Evolutionary conservation across 768 basidiomycete genomes (phyloP), one percentile per base, ranked within the genome.

Genomic region (Lactarius tabidus): DNA sequence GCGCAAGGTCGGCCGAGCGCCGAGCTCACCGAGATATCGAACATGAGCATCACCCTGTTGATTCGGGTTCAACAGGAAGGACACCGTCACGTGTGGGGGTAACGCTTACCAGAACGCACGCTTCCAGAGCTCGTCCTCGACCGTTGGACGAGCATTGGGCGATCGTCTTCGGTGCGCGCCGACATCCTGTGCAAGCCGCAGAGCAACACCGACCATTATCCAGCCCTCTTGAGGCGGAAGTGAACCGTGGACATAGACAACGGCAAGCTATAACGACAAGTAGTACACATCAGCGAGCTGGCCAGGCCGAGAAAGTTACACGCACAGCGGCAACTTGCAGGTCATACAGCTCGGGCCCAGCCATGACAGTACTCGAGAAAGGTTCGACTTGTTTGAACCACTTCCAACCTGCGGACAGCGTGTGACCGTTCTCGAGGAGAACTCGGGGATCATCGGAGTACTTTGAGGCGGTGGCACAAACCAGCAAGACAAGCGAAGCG

Each of bases 41-140:
- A 73, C 35, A 70, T 60, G 58, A 84, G 72, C 6, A 85, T 75
- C 1, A 81, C 78, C 84, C 85, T 85, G 59, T 29, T 58, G 14
- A 3, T 3, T 14, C 18, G 8, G 45, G 29, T 51, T 43, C 58
- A 20, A 18, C 29, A 41, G 5, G 12, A 39, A 38, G 2, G 17
- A 28, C 20, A 1, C 8, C n/a, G 3, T 20, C 53, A 48, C 35
- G n/a, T 8, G 6, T 4, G 31, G 38, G n/a, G 23, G 31, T 31
- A 31, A n/a, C 33, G 54, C 74, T 17, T 70, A 83, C 85, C 85
- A 87, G 70, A 87, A 87, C 14, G 82, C 85, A n/a, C 87, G 81
- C 72, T 90, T 90, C 84, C 87, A 89, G 28, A 89, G 77, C 71
- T 93, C 90, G 60, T 87, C 81, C 68, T 91, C 87, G 6, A 79